Conservation (phyloP, 2,329 filamentous ascomycete genomes). For the Trichoderma arundinaceum region DNA sequence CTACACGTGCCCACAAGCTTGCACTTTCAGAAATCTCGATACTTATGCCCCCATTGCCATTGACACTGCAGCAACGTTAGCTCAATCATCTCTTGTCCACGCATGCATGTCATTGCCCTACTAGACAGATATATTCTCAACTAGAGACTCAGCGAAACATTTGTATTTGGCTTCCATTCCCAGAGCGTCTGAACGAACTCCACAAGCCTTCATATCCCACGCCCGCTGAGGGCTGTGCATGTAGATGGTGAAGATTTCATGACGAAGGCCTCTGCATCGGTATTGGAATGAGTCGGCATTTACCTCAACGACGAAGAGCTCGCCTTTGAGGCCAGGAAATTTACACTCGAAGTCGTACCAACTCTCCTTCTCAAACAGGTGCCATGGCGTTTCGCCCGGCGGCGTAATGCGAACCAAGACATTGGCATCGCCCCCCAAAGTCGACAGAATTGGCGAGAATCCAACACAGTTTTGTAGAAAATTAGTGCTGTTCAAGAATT, state of each 20-base stretch:
- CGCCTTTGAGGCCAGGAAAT: background rate
- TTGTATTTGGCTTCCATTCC: conserved; percentile 32
- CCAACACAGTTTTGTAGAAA: conserved; percentile 31
- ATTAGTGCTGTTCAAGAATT: conserved; percentile 27
- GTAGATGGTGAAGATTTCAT: conserved; percentile 37
- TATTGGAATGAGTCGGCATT: conserved; percentile 39
- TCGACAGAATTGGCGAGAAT: conserved; percentile 42
- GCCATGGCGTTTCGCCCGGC: conserved; percentile 35
- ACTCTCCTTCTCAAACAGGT: conserved; percentile 32
- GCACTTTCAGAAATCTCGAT: conserved; percentile 6
- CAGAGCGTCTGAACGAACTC: conserved; percentile 32
- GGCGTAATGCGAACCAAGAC: conserved; percentile 32
- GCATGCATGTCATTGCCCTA: conserved; percentile 33
- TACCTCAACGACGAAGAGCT: conserved; percentile 38
- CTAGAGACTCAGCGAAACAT: conserved; percentile 35
- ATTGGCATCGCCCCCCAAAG: conserved; percentile 39
- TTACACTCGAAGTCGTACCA: conserved; percentile 41
- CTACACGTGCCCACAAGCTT: background rate
- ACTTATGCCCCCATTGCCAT: background rate
- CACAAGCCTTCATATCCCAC: conserved; percentile 43
- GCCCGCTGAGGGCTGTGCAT: conserved; percentile 42
- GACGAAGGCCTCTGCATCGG: conserved; percentile 33
- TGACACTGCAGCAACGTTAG: conserved; percentile 6
- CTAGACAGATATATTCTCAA: conserved; percentile 37
- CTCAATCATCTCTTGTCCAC: no score